These are phyloP conservation scores for Aaosphaeria pasadenensis DNA, from an alignment of 2,329 filamentous ascomycete species.

Conservation along the genomic window DNA sequence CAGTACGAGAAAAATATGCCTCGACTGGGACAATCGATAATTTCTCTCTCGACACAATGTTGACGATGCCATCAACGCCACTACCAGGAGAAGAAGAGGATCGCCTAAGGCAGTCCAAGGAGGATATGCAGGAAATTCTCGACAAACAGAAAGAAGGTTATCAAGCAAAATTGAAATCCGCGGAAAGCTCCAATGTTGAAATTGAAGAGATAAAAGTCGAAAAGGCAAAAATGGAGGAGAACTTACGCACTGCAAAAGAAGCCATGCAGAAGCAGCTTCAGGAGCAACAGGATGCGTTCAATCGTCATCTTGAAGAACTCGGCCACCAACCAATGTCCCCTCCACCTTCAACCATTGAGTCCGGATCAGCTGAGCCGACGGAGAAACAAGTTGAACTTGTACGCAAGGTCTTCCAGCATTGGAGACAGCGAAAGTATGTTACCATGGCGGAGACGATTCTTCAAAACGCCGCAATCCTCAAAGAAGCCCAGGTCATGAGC, in stretches of 20 bases:
- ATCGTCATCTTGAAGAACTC: constrained; percentile 73
- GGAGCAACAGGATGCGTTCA: constrained; percentile 78
- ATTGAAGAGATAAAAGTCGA: constrained; percentile 81
- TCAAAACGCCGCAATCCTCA: constrained; percentile 81
- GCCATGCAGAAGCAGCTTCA: constrained; percentile 87
- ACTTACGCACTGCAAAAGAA: constrained; percentile 71
- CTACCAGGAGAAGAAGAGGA: constrained; percentile 77
- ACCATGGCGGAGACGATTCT: constrained; percentile 90
- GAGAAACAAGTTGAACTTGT: constrained; percentile 71
- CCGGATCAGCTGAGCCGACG: constrained; percentile 48
- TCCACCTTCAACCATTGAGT: constrained; percentile 42
- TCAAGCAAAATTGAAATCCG: constrained; percentile 70
- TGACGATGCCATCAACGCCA: constrained; percentile 93
- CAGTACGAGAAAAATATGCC: constrained; percentile 89
- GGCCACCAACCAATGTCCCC: constrained; percentile 48
- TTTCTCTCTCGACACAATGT: constrained; percentile 87
- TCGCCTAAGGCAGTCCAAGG: constrained; percentile 67
- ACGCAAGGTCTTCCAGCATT: constrained; percentile 65
- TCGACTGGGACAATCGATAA: constrained; percentile 94
- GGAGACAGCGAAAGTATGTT: constrained; percentile 83
- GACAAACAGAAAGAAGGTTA: constrained; percentile 84
- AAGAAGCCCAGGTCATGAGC: constrained; percentile 97
- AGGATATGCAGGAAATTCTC: constrained; percentile 79
- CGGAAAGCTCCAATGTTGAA: constrained; percentile 72
- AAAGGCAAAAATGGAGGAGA: constrained; percentile 81